Base-by-base conservation (phyloP, 2,329 filamentous ascomycete genomes). In the Penicillium sp. region DNA sequence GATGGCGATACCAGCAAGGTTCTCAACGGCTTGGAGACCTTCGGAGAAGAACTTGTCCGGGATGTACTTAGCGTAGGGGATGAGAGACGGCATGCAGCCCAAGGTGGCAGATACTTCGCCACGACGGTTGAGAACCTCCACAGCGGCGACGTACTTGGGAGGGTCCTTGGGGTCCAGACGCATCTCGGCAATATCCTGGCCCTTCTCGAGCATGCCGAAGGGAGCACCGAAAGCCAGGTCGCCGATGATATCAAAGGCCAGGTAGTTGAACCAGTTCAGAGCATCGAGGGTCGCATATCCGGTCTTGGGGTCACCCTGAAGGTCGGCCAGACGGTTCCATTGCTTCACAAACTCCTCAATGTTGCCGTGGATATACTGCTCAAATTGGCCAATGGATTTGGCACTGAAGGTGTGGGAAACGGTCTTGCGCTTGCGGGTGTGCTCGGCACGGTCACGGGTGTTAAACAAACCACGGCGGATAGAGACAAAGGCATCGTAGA, bases 401-500 rank as follows among this genome's bases (percentile, higher is more conserved):
- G 87, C 82, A 14, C 87, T 89, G 76, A 96, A 96, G 31, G 90
- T 94, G 73, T 96, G 90, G 1, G 89, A 86, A 45, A 96, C 84
- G 2, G 90, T 87, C 82, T 96, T 96, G 67, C 91, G 85, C 82
- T 96, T 97, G 60, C 91, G 86, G 0, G 88, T 87, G 73, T 97
- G 91, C 68, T 96, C 90, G 0, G 80, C 79, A 46, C 92, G 84
- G 75, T 92, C 85, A 31, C 92, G 82, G 0, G 91, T 96, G 74
- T 95, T 96, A 84, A 96, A 97, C 12, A 97, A 80, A 19, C 91
- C 91, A 12, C 90, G 84, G 48, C 83, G 84, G 67, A 96, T 95
- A 12, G 89, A 92, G 52, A 96, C 91, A 66, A 96, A 96, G 47
- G 90, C 89, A 67, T 96, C 90, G 66, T 96, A 96, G 76, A 92